phyloP scores from a whole-genome alignment of 371 early-diverging fungal species.

The Synchytrium microbalum region DNA sequence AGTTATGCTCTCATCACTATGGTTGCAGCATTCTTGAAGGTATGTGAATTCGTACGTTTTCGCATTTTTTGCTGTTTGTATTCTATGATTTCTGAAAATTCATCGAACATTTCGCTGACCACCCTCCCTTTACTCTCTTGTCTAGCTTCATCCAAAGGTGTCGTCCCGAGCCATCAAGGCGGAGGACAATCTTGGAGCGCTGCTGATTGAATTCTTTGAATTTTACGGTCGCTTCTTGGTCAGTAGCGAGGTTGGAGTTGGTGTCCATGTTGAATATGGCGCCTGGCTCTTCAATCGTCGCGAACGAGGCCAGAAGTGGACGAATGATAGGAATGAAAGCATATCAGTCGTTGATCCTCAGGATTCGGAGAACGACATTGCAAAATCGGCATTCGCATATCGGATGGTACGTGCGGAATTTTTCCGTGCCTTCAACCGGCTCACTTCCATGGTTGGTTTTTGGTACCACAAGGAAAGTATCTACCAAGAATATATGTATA shows the following conservation, averaged over 20 bases:
- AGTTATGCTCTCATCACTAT: slow-evolving; percentile 84
- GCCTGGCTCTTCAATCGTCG: slow-evolving; percentile 42
- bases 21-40: slow-evolving; percentile 76
- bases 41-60: slow-evolving; percentile 4
- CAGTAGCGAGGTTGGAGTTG: slow-evolving; percentile 59
- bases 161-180: slow-evolving; percentile 55
- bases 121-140: slow-evolving; percentile 3
- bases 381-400: slow-evolving; percentile 20
- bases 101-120: too few relatives aligned
- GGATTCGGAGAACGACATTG: slow-evolving; percentile 30
- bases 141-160: slow-evolving; percentile 76
- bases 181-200: slow-evolving; percentile 73
- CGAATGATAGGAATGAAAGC: neutral
- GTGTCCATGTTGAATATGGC: slow-evolving; percentile 36
- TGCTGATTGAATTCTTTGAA: slow-evolving; percentile 93
- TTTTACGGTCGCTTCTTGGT: slow-evolving; percentile 84
- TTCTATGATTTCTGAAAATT: too few relatives aligned
- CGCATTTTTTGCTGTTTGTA: neutral
- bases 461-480: neutral
- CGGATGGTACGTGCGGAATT: slow-evolving; percentile 22
- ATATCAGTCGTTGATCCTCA: slow-evolving; percentile 6
- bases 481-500: neutral
- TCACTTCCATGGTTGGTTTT: slow-evolving; percentile 25
- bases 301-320: neutral
- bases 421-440: slow-evolving; percentile 14